Conservation (phyloP, 805 yeast genomes). For the Yarrowia deformans region DNA sequence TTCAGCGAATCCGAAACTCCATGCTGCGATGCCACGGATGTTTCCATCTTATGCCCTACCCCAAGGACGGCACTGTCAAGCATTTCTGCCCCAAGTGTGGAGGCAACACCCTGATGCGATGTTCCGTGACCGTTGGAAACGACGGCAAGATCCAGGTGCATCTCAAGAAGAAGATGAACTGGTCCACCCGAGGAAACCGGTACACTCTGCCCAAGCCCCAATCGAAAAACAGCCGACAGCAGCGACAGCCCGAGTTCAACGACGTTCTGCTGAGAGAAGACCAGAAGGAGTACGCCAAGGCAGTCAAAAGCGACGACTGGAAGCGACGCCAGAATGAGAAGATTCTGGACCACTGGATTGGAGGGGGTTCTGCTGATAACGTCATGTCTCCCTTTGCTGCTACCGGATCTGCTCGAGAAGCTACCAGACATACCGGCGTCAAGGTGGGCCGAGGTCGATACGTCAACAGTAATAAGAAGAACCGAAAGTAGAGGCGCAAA, state of each 20-base stretch:
- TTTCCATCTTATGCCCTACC: constrained; percentile 79
- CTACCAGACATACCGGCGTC: constrained; percentile 64
- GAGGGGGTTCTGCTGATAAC: constrained; percentile 85
- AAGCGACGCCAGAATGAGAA: constrained; percentile 85
- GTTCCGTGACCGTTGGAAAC: constrained; percentile 83
- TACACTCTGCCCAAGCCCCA: constrained; percentile 88
- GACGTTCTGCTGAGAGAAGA: constrained; percentile 88
- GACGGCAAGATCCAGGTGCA: constrained; percentile 89
- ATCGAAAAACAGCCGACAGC: constrained; percentile 71
- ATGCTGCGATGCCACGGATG: constrained; percentile 99
- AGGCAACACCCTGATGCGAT: constrained; percentile 85
- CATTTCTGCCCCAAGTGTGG: constrained; percentile 97
- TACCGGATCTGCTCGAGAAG: constrained; percentile 60
- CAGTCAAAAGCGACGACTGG: constrained; percentile 88
- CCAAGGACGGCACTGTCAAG: constrained; percentile 68
- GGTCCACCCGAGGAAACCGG: constrained; percentile 88
- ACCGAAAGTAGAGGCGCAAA: constrained; percentile 2
- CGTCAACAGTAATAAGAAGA: constrained; percentile 66
- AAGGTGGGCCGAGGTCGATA: constrained; percentile 85
- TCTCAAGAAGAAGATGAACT: constrained; percentile 87
- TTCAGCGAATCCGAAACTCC: constrained; percentile 83
- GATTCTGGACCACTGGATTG: constrained; percentile 83
- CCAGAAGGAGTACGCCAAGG: constrained; percentile 90
- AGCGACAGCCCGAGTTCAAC: constrained; percentile 50
- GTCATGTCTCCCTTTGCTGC: constrained; percentile 86